Conservation (phyloP, 257 asterid genomes). For the Gardenia jasminoides region DNA sequence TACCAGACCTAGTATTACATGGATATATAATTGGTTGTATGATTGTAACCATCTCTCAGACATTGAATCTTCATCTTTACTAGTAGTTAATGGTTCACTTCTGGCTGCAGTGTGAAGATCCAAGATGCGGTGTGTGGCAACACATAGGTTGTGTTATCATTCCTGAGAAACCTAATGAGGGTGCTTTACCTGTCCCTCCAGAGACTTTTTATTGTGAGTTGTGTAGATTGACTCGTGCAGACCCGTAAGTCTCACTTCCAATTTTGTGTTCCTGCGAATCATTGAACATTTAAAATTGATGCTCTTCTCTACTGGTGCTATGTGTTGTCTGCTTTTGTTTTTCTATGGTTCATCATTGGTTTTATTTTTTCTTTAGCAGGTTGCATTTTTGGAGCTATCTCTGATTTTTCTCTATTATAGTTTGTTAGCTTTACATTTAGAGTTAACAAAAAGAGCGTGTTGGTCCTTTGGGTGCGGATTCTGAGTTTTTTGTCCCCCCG, state of each 20-base stretch:
- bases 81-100: constrained; percentile 19
- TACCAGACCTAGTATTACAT: neutral
- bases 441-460: neutral
- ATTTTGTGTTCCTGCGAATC: neutral
- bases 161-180: constrained; percentile 82
- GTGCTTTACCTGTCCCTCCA: constrained; percentile 60
- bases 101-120: constrained; percentile 87
- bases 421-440: neutral
- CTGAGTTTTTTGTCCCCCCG: neutral
- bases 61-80: constrained; percentile 3
- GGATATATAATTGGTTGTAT: neutral
- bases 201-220: constrained; percentile 83
- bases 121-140: constrained; percentile 86
- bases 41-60: neutral
- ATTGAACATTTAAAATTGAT: neutral
- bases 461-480: neutral
- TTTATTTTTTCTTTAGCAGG: neutral
- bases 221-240: constrained; percentile 88
- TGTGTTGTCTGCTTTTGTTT: neutral
- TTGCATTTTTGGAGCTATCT: neutral
- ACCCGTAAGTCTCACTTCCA: constrained; percentile 74
- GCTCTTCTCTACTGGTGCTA: neutral
- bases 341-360: neutral
- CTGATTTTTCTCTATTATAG: neutral
- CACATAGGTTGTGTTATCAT: constrained; percentile 87